phyloP scores from a whole-genome alignment of 2,329 filamentous ascomycete species.

The Cryphonectria carpinicola region DNA sequence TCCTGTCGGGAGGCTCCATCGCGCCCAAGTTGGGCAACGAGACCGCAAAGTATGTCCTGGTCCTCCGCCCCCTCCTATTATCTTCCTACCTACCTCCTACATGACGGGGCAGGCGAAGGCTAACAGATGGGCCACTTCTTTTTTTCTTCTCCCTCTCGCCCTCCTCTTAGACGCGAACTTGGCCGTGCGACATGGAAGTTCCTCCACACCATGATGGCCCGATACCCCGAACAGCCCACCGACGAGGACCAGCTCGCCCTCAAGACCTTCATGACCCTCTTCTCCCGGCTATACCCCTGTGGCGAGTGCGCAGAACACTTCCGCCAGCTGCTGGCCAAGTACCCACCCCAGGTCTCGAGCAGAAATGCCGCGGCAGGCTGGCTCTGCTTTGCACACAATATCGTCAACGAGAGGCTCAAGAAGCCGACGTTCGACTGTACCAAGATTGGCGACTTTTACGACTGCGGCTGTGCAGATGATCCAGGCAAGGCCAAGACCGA shows the following conservation, averaged over 20 bases:
- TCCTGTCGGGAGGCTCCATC: slow-evolving; percentile 71
- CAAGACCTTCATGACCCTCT: slow-evolving; percentile 67
- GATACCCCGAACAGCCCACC: slow-evolving; percentile 68
- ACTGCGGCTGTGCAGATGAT: slow-evolving; percentile 73
- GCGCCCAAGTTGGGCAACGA: slow-evolving; percentile 83
- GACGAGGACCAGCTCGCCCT: slow-evolving; percentile 65
- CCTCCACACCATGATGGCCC: slow-evolving; percentile 71
- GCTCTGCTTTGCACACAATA: slow-evolving; percentile 71
- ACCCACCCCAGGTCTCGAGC: slow-evolving; percentile 67
- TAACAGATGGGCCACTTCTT: not conserved
- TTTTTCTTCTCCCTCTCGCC: not conserved
- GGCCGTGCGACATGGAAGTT: slow-evolving; percentile 72
- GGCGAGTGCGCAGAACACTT: slow-evolving; percentile 73
- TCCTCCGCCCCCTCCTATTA: not conserved
- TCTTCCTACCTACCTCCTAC: not conserved
- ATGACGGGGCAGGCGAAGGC: no score
- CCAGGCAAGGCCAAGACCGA: slow-evolving; percentile 47
- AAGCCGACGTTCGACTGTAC: slow-evolving; percentile 68
- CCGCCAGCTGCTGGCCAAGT: slow-evolving; percentile 62
- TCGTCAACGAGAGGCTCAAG: slow-evolving; percentile 66
- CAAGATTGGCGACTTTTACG: slow-evolving; percentile 72
- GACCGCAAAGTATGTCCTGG: slow-evolving; percentile 66
- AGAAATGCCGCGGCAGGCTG: slow-evolving; percentile 68
- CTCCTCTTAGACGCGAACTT: slow-evolving; percentile 58
- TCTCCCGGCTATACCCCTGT: slow-evolving; percentile 71